phyloP scores from a whole-genome alignment of 192 early-diverging fungal genomes.

The Backusella westeae region DNA sequence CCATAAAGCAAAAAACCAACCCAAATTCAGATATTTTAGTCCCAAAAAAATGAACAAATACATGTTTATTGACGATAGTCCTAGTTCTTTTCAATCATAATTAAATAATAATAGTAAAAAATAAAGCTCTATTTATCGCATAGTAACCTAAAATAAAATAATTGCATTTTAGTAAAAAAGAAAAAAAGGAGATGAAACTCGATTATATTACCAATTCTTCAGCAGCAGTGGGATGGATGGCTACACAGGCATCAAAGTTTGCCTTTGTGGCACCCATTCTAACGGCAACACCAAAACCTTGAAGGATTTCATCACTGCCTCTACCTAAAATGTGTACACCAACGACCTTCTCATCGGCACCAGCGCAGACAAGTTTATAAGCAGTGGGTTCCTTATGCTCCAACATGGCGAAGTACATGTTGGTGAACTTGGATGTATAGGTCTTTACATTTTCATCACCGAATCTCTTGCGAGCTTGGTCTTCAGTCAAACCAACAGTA shows the following conservation, averaged over 20 bases:
- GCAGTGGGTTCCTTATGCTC: constrained; percentile 86
- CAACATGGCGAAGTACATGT: constrained; percentile 88
- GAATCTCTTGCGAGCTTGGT: constrained; percentile 69
- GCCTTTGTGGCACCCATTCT: constrained; percentile 99
- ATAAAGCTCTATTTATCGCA: constrained; percentile 11
- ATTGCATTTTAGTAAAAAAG: not conserved
- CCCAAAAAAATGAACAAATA: constrained; percentile 39
- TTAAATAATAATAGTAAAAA: not conserved
- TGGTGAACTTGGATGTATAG: constrained; percentile 85
- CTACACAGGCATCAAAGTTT: constrained; percentile 95
- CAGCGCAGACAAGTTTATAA: constrained; percentile 89
- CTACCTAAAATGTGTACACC: constrained; percentile 92
- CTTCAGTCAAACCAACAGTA: constrained; percentile 87
- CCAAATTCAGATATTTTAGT: constrained; percentile 40
- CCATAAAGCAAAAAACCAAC: constrained; percentile 23
- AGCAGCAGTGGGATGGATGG: constrained; percentile 91
- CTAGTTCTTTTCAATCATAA: constrained; percentile 13
- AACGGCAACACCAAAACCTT: constrained; percentile 96
- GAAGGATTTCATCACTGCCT: constrained; percentile 87
- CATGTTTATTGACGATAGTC: constrained; percentile 40
- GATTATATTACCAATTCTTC: constrained; percentile 85
- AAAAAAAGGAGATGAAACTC: not conserved
- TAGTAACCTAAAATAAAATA: constrained; percentile 11
- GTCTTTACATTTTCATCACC: constrained; percentile 81
- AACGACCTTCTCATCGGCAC: constrained; percentile 93